Evolutionary conservation across 208 protist genomes (phyloP), one percentile per base, ranked within the genome.

Genomic region (Wallacemonas sp.): DNA sequence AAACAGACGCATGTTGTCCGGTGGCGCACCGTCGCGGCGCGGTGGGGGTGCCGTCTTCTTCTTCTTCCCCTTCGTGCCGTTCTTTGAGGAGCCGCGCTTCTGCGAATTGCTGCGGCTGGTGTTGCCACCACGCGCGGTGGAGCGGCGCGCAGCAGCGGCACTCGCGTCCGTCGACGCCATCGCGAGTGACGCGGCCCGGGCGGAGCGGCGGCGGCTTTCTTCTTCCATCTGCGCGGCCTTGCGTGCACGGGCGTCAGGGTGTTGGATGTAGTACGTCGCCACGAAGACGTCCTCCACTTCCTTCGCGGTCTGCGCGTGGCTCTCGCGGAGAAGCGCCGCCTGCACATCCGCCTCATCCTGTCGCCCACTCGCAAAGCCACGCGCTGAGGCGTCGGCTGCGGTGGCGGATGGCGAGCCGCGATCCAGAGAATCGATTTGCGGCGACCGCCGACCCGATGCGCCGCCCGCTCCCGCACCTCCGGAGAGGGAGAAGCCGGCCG

Each of bases 251-350:
- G 74, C 78, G 5, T 76, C 78, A 1, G 87, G 83, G 66, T 90
- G 30, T 32, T 68, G 55, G 17, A 82, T 64, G 54, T 83, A 76
- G 74, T 85, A 81, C 9, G 74, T 71, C 11, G 65, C 69, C 52
- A 87, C 78, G 54, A 93, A 93, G 17, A 63, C 69, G 12, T 90
- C 70, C 21, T 86, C 70, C 23, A 93, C 57, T 30, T 90, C 77
- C 9, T 80, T 60, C 6, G 72, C 64, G 6, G 81, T 6, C 30
- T 48, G 19, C 21, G 46, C 74, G 41, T 74, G 74, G n/a, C 36
- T 32, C 54, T 83, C 68, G n/a, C 67, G 65, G 14, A 72, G 70
- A 26, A 65, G 52, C 24, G 49, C 61, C 19, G 65, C 41, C 39
- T 39, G 41, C 61, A 21, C 21, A 3, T 66, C 57, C 2, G 36